Evolutionary conservation across 2,329 filamentous ascomycete genomes (phyloP), one percentile per base, ranked within the genome.

Genomic region (Elsinoe arachidis): DNA sequence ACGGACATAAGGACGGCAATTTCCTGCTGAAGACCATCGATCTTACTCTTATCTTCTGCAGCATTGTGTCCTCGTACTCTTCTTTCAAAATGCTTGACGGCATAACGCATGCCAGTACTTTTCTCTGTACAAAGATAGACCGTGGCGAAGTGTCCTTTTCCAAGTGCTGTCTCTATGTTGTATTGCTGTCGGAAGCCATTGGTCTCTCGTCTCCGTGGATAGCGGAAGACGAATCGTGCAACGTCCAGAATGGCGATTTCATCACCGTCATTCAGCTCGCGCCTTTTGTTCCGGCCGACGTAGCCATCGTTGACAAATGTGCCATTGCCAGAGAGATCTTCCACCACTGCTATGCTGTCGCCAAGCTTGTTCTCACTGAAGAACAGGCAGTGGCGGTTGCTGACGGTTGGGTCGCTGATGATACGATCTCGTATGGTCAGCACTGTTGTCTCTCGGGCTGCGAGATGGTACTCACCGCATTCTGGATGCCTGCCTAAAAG

Each of bases 1-100:
- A 99, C 90, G n/a, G 90, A 84, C 90, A 96, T 97, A 60, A 99
- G 75, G 14, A 99, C 89, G 19, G 89, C 92, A 68, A 99, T 95
- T 70, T 99, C 95, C 70, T 97, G 91, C 69, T 96, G 90, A 46
- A 97, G 73, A 2, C 89, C 86, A 59, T 96, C 90, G 5, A 86
- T 84, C 71, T 91, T 92, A 15, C 88, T 87, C 62, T 82, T 83
- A 63, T 96, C 90, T 23, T 61, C 60, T 4, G 60, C 58, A 1
- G 55, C 52, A 12, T 58, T 57, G 12, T 49, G 58, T 39, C 91
- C 90, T 59, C 85, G 80, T n/a, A 87, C 88, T 2, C 85, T 79
- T 4, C 87, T 84, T 65, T 90, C 90, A 68, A 99, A 97, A 59
- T 93, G 85, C 76, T 99, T 99, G 67, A 96, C 93, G 2, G 93